Base-by-base conservation (phyloP, 768 basidiomycete species). In the Psilocybe tampanensis region DNA sequence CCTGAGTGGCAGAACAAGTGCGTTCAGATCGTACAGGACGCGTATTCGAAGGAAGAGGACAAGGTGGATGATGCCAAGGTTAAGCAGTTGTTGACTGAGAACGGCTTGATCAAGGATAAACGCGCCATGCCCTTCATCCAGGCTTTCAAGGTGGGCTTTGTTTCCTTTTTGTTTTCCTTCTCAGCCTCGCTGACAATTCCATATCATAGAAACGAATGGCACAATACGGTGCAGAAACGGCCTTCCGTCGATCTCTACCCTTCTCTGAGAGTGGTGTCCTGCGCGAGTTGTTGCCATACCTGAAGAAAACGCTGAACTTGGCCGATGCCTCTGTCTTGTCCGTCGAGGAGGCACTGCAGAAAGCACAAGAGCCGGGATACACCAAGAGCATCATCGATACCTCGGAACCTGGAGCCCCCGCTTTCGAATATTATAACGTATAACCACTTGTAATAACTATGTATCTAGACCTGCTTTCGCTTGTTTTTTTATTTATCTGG, bases 81-180 rank as follows among this genome's bases (percentile, higher is more conserved):
- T 49, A 82, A 87, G 70, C 77, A 85, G 64, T 63, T 83, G 62
- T 69, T 98, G 69, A 80, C 80, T 8, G 79, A 84, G 68, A 80
- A 78, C 19, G 94, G 92, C 4, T 69, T 98, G 70, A 88, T 95
- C 75, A 98, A 97, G 81, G 94, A 98, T 76, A 98, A 98, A 79
- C 85, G 88, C 42, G 83, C 83, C 41, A 98, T 98, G 96, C 95
- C 95, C 6, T 98, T 96, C 74, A 85, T 95, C 44, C 92, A 96
- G 57, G 75, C 80, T 26, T 91, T 98, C 86, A 95, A 97, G 88
- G 96, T 95, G 51, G 34, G 79, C 62, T 8, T 12, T 18, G 8
- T 1, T 24, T 43, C 11, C 6, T 39, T 45, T 41, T 54, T 19
- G 1, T 33, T 49, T 18, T 22, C 19, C 21, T 8, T 39, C 6